A percentile compares a stretch with the other conserved stretches of the same genome.
Conservation (phyloP, 345 rosid species). For the Barbarea vulgaris region DNA sequence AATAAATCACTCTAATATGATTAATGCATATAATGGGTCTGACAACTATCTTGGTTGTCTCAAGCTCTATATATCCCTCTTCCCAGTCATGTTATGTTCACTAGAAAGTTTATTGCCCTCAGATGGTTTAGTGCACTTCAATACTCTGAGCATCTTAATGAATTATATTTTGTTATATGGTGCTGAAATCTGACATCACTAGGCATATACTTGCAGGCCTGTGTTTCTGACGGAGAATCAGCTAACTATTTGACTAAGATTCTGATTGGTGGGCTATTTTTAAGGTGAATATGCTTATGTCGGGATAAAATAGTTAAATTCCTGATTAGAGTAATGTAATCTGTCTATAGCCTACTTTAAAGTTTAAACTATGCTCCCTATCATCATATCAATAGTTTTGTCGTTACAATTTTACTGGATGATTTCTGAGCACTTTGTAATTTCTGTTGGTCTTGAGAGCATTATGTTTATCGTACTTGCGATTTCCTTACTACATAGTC, state of each 20-base stretch:
- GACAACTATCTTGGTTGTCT: background rate
- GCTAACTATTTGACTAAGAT: constrained; percentile 77
- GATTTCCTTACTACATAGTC: background rate
- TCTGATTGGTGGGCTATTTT: constrained; percentile 76
- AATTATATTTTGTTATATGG: constrained; percentile 1
- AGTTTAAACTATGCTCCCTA: background rate
- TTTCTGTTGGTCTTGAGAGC: constrained; percentile 14
- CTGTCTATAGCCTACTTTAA: constrained; percentile 14
- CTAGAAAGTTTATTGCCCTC: background rate
- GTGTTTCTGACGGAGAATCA: constrained; percentile 85
- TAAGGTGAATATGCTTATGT: constrained; percentile 59
- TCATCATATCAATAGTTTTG: background rate
- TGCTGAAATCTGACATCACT: constrained; percentile 21
- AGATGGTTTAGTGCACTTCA: constrained; percentile 6
- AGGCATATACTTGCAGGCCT: constrained; percentile 63
- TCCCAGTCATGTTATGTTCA: constrained; percentile 18
- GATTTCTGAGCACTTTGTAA: constrained; percentile 14
- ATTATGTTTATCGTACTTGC: constrained; percentile 15
- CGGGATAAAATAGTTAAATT: background rate
- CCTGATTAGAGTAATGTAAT: background rate
- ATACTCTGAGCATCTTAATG: constrained; percentile 25
- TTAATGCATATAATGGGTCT: background rate
- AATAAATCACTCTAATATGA: background rate
- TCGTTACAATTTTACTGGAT: background rate
- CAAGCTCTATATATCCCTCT: constrained; percentile 6